Percentiles rank a stretch among this genome's conserved stretches.
Conservation (phyloP, 306 rosid genomes). For the Fragaria nilgerrensis region DNA sequence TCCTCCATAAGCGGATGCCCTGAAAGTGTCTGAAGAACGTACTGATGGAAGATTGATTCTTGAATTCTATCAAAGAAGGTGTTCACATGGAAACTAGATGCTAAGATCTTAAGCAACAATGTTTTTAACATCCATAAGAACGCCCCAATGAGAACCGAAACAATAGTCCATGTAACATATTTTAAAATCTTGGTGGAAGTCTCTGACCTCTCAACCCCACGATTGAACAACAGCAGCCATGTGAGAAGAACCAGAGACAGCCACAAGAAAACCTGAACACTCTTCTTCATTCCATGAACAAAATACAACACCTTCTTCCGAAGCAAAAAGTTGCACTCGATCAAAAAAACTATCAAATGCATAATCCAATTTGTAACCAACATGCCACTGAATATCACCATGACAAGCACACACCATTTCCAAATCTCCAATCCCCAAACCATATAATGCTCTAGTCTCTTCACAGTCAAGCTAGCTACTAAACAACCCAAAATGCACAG, state of each 20-base stretch:
- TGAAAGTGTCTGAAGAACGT: conserved; percentile 72
- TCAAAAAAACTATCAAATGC: conserved; percentile 65
- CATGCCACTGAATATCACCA: conserved; percentile 79
- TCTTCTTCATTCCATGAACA: conserved; percentile 89
- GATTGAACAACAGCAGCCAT: conserved; percentile 62
- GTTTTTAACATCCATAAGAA: conserved; percentile 74
- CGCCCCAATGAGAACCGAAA: conserved; percentile 68
- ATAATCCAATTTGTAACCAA: conserved; percentile 74
- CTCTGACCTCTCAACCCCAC: conserved; percentile 44
- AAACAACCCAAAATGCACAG: conserved; percentile 44
- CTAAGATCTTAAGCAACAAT: conserved; percentile 59
- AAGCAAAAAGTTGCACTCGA: conserved; percentile 76
- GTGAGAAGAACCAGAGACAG: conserved; percentile 60
- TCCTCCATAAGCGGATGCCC: conserved; percentile 66
- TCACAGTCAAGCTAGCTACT: conserved; percentile 53
- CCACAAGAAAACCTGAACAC: conserved; percentile 75
- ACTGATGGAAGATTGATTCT: conserved; percentile 80
- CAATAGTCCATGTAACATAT: conserved; percentile 66
- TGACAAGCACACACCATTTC: conserved; percentile 81
- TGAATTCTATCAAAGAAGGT: conserved; percentile 89
- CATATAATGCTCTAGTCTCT: conserved; percentile 14
- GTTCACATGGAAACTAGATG: conserved; percentile 74
- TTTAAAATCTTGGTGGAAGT: conserved; percentile 38
- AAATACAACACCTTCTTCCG: conserved; percentile 82
- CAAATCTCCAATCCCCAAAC: conserved; percentile 69